Base-by-base conservation (phyloP, 306 rosid genomes). In the Fagus crenata region DNA sequence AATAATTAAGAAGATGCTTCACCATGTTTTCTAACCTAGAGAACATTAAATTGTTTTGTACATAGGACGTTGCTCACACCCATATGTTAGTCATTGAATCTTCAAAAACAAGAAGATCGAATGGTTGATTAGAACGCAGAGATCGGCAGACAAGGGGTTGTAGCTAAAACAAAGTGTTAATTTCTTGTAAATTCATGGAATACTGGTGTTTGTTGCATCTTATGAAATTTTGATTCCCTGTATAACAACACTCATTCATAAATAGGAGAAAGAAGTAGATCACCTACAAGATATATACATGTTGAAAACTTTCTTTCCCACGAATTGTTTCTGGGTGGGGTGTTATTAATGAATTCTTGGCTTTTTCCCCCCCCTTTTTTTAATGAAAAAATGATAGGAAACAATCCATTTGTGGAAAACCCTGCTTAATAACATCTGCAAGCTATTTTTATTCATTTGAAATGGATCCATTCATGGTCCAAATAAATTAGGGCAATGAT, bases 21-120 rank as follows among this genome's bases (percentile, higher is more conserved):
- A 33, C 28, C 37, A 49, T 69, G 80, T 76, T 85, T 81, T 78
- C 81, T 73, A 59, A 64, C 4, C 13, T 80, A 55, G 37, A 65
- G 3, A 61, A 69, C 14, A 55, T 39, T 42, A 67, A 73, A 6
- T 51, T 7, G 15, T 69, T 61, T 51, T 76, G 81, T 40, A 73
- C 60, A 53, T 72, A 81, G 14, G 61, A 68, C 70, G 74, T 6
- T 15, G 42, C 41, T 53, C 15, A 59, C 51, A 33, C 67, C 9
- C 70, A 37, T 6, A 33, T 15, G 42, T 65, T 37, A 11, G 12
- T 58, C 36, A 7, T 28, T 58, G 4, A 22, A 58, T 58, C 64
- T 58, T 58, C 36, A 58, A 58, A 58, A 58, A 58, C 64, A 35
- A 28, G 5, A 58, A 58, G 35, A 28, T 58, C 32, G 9, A 12